Evolutionary conservation across 768 basidiomycete species (phyloP), one percentile per base, ranked within the genome.

Genomic region (Lepiota brunneoincarnata): DNA sequence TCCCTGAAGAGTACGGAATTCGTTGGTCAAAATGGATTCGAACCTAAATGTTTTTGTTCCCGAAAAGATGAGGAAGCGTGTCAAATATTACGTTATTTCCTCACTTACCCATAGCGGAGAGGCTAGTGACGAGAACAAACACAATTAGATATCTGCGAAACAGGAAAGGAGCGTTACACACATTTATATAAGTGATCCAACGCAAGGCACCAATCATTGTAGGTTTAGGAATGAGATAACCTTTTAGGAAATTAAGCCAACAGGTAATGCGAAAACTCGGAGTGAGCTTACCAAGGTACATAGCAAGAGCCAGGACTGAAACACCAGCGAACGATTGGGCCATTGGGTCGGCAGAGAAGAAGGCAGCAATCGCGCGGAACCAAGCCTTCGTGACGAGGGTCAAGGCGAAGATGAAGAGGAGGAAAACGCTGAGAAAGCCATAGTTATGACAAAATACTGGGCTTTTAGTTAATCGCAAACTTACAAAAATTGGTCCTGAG

Each of bases 11-110:
- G 81, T 86, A 55, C 79, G 82, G 72, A 94, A 93, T 66, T 96
- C 91, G 70, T 94, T 95, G 23, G 82, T 75, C 62, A 95, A 72
- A 40, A 93, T 66, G 1, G 81, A 74, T 61, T 93, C 90, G 64
- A 94, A 93, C 0, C 80, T 85, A 63, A 81, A 89, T n/a, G n/a
- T n/a, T n/a, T 71, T 54, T 9, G 7, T 9, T 31, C 31, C 31
- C n/a, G n/a, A n/a, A 31, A 10, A 9, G 31, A 28, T 31, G 31
- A 31, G 31, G 7, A 31, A 4, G n/a, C 11, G 31, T 9, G 11
- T 10, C 7, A 3, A 31, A 31, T 6, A 31, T 9, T n/a, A 10
- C 3, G 7, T 31, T 9, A 1, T 31, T 31, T 31, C 31, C 6
- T 64, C 58, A 69, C 58, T 17, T 39, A 56, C 51, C 60, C 60